These are phyloP conservation scores for Phytopythium kandeliae DNA, from an alignment of 352 stramenopile species.

Conservation along the genomic window DNA sequence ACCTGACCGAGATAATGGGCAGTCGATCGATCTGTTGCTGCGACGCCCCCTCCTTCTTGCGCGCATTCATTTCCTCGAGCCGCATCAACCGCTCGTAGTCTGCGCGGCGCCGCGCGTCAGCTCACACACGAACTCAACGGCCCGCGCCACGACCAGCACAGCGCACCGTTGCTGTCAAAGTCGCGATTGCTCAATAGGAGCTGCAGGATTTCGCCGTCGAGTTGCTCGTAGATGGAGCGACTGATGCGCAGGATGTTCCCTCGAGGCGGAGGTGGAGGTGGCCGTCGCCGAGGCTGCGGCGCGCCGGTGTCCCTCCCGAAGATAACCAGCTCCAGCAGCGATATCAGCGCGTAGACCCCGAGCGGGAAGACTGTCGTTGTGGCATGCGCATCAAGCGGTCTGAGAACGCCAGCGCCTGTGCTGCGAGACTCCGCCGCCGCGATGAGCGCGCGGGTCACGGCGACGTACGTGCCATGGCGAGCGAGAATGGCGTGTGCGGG, in stretches of 20 bases:
- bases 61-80: slow-evolving; percentile 53
- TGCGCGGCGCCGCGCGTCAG: neutral
- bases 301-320: slow-evolving; percentile 17
- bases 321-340: slow-evolving; percentile 31
- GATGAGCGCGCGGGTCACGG: no score
- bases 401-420: no score
- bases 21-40: slow-evolving; percentile 54
- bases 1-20: slow-evolving; percentile 56
- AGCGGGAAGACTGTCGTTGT: slow-evolving; percentile 21
- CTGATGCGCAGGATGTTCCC: slow-evolving; percentile 51
- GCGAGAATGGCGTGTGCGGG: slow-evolving; percentile 17
- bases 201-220: slow-evolving; percentile 56
- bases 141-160: neutral
- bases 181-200: slow-evolving; percentile 63
- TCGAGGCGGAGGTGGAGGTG: slow-evolving; percentile 9
- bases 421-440: no score
- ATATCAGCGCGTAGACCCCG: slow-evolving; percentile 46
- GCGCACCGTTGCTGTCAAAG: slow-evolving; percentile 49
- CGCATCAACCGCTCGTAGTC: slow-evolving; percentile 71
- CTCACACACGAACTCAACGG: neutral
- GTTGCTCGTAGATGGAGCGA: slow-evolving; percentile 53
- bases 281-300: slow-evolving; percentile 3
- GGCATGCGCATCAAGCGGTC: neutral
- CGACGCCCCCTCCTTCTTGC: slow-evolving; percentile 40
- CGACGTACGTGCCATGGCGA: slow-evolving; percentile 22